Percentiles rank a stretch among this genome's conserved stretches.
phyloP scores from a whole-genome alignment of 768 basidiomycete genomes.

The Kwoniella bestiolae region DNA sequence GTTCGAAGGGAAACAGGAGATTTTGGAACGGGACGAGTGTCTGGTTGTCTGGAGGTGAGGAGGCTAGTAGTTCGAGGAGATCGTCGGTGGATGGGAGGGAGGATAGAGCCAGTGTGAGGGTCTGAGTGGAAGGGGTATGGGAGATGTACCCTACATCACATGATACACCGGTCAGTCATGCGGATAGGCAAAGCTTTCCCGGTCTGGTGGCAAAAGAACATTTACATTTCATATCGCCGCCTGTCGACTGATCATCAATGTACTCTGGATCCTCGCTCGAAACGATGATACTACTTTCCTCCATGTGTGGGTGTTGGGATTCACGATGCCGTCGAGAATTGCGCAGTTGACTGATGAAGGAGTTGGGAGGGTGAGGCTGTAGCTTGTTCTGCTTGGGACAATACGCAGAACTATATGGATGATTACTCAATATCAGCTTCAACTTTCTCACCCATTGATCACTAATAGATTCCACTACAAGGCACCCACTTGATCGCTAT shows the following conservation, averaged over 20 bases:
- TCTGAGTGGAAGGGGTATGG: conserved; percentile 46
- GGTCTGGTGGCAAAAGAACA: neutral
- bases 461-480: neutral
- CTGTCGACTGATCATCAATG: neutral
- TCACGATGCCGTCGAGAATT: neutral
- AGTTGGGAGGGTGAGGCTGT: conserved; percentile 14
- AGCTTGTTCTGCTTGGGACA: conserved; percentile 16
- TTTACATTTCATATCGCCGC: conserved; percentile 22
- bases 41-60: conserved; percentile 12
- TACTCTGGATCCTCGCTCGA: conserved; percentile 23
- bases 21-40: conserved; percentile 36
- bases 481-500: conserved; percentile 21
- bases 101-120: conserved; percentile 47
- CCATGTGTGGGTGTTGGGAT: neutral
- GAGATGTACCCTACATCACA: conserved; percentile 46
- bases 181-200: neutral
- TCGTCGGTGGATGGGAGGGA: conserved; percentile 41
- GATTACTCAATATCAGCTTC: neutral
- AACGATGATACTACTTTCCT: conserved; percentile 14
- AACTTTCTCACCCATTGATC: no score
- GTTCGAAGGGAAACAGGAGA: conserved; percentile 37
- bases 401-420: conserved; percentile 14
- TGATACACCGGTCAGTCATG: neutral
- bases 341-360: conserved; percentile 5
- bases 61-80: conserved; percentile 40